phyloP scores from a whole-genome alignment of 177 flowering plant species.

The Telopea speciosissima region DNA sequence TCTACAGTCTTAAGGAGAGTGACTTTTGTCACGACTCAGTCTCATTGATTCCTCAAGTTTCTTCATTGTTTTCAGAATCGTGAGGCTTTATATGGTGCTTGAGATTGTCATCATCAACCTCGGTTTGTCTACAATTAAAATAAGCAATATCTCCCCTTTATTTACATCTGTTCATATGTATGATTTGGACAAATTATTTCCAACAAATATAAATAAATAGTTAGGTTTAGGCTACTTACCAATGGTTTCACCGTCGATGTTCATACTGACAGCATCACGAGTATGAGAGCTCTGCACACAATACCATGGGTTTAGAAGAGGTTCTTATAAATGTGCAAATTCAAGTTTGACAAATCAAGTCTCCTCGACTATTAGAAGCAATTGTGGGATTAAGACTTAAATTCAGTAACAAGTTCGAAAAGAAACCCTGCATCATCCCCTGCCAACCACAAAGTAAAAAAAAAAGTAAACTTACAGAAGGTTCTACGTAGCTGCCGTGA shows the following conservation, averaged over 20 bases:
- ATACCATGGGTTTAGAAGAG: neutral
- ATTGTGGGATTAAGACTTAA: neutral
- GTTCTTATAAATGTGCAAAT: neutral
- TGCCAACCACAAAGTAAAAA: neutral
- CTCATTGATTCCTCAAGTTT: no score
- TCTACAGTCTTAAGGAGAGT: no score
- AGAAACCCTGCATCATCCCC: neutral
- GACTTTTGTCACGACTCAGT: no score
- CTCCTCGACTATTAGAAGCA: neutral
- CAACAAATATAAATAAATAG: no score
- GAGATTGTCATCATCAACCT: no score
- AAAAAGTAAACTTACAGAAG: conserved; percentile 1
- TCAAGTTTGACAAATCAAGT: neutral
- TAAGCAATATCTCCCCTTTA: no score
- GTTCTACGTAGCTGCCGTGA: neutral
- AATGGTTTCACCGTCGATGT: neutral
- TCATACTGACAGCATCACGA: neutral
- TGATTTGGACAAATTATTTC: no score
- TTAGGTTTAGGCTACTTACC: conserved; percentile 18
- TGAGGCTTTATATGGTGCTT: no score
- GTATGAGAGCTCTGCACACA: conserved; percentile 8
- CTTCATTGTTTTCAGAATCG: no score
- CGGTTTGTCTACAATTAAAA: no score
- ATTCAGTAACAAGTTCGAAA: neutral
- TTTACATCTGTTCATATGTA: no score